Evolutionary conservation across 2,329 filamentous ascomycete species (phyloP).

Genomic region (Sporothrix inflata): DNA sequence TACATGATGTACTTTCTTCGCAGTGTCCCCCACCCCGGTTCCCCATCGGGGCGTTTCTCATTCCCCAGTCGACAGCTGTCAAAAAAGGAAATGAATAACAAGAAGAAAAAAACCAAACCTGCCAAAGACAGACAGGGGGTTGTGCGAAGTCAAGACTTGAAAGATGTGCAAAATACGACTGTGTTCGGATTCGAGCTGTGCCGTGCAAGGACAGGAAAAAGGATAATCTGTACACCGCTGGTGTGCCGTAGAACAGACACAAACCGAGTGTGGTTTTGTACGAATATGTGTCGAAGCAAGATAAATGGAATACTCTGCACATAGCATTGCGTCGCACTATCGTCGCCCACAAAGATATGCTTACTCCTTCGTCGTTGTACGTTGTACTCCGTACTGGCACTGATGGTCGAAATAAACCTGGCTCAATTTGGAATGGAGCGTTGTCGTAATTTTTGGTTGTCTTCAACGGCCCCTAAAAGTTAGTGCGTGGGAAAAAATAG

Average conservation of each 20-base stretch:
- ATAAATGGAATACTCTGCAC: too few relatives aligned
- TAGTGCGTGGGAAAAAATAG: neutral
- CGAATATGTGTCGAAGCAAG: neutral
- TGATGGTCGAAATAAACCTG: too few relatives aligned
- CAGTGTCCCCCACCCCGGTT: neutral
- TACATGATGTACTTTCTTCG: neutral
- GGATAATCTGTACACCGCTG: neutral
- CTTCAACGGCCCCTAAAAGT: neutral
- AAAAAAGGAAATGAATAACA: neutral
- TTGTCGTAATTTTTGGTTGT: too few relatives aligned
- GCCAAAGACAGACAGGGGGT: neutral
- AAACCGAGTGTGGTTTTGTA: neutral
- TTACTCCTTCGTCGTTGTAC: too few relatives aligned
- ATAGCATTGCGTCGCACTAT: too few relatives aligned
- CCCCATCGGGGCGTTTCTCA: neutral
- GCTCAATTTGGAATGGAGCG: too few relatives aligned
- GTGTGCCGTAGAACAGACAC: neutral
- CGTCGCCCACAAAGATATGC: too few relatives aligned
- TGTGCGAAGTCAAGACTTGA: neutral
- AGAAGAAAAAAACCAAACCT: neutral
- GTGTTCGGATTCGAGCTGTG: neutral
- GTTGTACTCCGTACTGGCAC: too few relatives aligned
- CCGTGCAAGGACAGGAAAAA: neutral
- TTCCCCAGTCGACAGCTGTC: neutral
- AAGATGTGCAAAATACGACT: neutral